Evolutionary conservation across 257 asterid species (phyloP), one percentile per base, ranked within the genome.

Genomic region (Petrea volubilis): DNA sequence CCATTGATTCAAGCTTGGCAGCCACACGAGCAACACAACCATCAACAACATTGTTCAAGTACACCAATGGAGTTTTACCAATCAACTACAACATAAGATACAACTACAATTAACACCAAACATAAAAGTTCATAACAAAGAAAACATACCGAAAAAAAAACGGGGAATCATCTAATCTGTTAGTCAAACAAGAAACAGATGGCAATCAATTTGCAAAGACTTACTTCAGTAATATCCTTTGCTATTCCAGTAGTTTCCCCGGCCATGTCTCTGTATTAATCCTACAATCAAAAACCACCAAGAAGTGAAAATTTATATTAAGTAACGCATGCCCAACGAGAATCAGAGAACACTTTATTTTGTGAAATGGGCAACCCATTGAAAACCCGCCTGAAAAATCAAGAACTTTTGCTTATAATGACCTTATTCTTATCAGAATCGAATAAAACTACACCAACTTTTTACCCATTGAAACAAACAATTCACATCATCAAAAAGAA

Each of bases 1-100:
- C 98, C 99, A 95, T 95, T 11, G 88, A 83, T 78, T 94, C 99
- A 46, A 94, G 82, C 93, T 94, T 94, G 68, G 97, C 99, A 20
- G 99, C 99, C 38, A 94, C 79, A 62, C 96, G 98, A 10, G 80
- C 99, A 80, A 91, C 96, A 56, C 98, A 91, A 7, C 99, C 98
- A 68, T 94, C 97, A 49, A 82, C 88, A 53, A 92, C 74, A 70
- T 82, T 88, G 88, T 95, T 95, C 91, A 95, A 87, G 85, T 88
- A 95, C 23, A 95, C 99, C 87, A 95, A 85, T 21, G 98, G 99
- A 18, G 99, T 94, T 8, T 82, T 86, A 72, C 99, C 99, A 53
- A 94, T 91, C 88, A 94, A 86, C 99, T 94, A 77, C 74, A 81
- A 72, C 25, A 77, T 3, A 57, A 73, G 33, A 60, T 5, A 15